phyloP scores from a whole-genome alignment of 192 early-diverging fungal species.

The Tieghemiomyces parasiticus region DNA sequence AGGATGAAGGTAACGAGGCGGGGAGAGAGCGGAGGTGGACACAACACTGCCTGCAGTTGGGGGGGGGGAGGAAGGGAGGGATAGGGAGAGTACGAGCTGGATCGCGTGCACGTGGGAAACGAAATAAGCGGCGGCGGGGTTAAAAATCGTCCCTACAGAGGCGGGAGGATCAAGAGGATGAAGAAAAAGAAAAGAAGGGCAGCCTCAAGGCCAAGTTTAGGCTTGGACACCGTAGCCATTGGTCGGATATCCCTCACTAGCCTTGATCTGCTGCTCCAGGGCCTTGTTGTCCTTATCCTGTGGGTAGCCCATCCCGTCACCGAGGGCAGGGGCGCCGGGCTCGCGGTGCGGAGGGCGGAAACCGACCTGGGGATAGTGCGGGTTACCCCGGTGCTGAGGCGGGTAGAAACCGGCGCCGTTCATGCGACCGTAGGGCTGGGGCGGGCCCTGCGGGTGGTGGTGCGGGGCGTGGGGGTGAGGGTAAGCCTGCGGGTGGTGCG shows the following conservation, averaged over 20 bases:
- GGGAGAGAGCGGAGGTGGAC: neutral
- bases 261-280: too few species aligned
- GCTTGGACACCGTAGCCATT: neutral
- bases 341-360: neutral
- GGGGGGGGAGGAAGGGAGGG: neutral
- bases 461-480: neutral
- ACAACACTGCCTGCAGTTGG: neutral
- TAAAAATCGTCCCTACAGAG: neutral
- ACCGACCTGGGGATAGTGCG: neutral
- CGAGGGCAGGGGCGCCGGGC: neutral
- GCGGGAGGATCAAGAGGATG: neutral
- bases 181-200: too few species aligned
- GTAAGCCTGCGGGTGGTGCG: neutral
- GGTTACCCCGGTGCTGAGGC: neutral
- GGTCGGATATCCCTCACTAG: too few species aligned
- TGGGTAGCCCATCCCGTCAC: neutral
- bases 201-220: too few species aligned
- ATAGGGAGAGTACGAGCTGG: too few species aligned
- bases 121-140: neutral
- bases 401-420: constrained; percentile 4
- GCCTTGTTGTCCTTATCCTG: constrained; percentile 4
- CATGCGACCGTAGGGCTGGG: constrained; percentile 7
- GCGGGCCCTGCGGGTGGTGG: neutral
- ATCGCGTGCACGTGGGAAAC: too few species aligned
- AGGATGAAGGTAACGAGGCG: too few species aligned